These are phyloP conservation scores for Solanum neorickii DNA, from an alignment of 257 asterid genomes.

Conservation along the genomic window DNA sequence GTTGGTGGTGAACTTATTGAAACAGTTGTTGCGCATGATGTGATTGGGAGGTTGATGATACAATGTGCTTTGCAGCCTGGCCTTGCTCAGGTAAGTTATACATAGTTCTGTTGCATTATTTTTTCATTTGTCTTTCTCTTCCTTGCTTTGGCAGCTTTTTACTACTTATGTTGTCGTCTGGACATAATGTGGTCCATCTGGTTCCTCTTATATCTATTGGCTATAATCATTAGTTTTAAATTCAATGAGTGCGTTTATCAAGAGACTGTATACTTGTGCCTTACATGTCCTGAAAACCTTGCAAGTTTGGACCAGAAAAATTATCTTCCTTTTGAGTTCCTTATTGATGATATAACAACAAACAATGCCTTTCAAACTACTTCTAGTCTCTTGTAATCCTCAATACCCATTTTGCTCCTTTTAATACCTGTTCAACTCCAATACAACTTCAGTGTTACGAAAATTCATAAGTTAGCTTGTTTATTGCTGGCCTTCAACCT, in stretches of 20 bases:
- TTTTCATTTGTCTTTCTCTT: not conserved
- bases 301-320: not conserved
- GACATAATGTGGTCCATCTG: not conserved
- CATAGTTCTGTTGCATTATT: not conserved
- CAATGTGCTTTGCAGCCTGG: constrained; percentile 99
- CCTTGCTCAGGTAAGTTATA: constrained; percentile 79
- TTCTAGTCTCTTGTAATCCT: not conserved
- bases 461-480: not conserved
- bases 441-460: not conserved
- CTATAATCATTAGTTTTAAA: not conserved
- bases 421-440: not conserved
- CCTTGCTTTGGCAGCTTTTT: not conserved
- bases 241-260: not conserved
- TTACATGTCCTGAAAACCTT: not conserved
- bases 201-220: not conserved
- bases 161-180: not conserved
- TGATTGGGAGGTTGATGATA: constrained; percentile 95
- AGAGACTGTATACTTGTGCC: not conserved
- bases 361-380: not conserved
- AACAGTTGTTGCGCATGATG: constrained; percentile 98
- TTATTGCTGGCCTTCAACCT: not conserved
- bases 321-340: not conserved
- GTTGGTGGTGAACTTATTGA: constrained; percentile 95
- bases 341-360: not conserved
- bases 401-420: not conserved